phyloP scores from a whole-genome alignment of 352 stramenopile species.

The Phytopythium aichiense region DNA sequence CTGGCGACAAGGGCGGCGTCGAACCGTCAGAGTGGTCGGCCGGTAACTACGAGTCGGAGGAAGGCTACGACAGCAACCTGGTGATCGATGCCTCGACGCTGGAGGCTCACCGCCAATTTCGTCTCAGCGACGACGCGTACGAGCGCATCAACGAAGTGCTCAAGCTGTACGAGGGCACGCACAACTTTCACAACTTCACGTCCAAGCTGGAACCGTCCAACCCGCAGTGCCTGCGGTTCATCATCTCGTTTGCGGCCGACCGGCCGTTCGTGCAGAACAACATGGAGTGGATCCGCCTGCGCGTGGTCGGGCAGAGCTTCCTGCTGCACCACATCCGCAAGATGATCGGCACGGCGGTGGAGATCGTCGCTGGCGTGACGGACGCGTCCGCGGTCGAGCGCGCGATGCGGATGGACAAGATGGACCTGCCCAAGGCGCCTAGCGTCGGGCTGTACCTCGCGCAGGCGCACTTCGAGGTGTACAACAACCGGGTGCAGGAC shows the following conservation, averaged over 20 bases:
- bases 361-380: slow-evolving; percentile 65
- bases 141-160: slow-evolving; percentile 50
- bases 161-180: slow-evolving; percentile 77
- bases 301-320: slow-evolving; percentile 96
- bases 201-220: slow-evolving; percentile 82
- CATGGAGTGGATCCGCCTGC: slow-evolving; percentile 95
- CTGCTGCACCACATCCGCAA: slow-evolving; percentile 98
- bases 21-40: slow-evolving; percentile 3
- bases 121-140: slow-evolving; percentile 51
- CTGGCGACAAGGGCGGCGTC: background rate
- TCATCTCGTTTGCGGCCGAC: slow-evolving; percentile 88
- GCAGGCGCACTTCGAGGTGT: slow-evolving; percentile 83
- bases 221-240: slow-evolving; percentile 88
- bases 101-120: slow-evolving; percentile 69
- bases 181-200: slow-evolving; percentile 98
- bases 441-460: slow-evolving; percentile 85
- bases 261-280: slow-evolving; percentile 81
- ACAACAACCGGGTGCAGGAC: slow-evolving; percentile 77
- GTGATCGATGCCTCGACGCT: slow-evolving; percentile 59
- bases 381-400: slow-evolving; percentile 42
- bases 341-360: slow-evolving; percentile 91
- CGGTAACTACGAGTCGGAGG: slow-evolving; percentile 26
- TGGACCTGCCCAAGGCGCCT: slow-evolving; percentile 84
- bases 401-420: slow-evolving; percentile 71
- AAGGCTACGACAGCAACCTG: slow-evolving; percentile 30